phyloP scores from a whole-genome alignment of 2,329 filamentous ascomycete species.

The Fusarium brachygibbosum region DNA sequence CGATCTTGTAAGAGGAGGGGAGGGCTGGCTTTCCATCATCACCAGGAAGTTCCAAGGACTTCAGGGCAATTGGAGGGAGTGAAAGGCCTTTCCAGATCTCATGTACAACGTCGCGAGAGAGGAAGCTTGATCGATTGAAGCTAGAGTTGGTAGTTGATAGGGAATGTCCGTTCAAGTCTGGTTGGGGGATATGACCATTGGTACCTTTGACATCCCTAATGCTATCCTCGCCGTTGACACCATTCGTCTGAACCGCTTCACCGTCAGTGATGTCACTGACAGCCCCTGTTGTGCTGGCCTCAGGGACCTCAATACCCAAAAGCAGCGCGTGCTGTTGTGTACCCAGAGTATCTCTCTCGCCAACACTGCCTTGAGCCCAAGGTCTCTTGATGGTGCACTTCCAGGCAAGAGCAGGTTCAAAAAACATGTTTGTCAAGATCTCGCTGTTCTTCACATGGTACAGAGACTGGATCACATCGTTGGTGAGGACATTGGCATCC shows the following conservation, averaged over 20 bases:
- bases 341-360: slow-evolving; percentile 12
- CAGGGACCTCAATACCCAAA: slow-evolving; percentile 1
- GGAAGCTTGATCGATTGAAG: neutral
- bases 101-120: neutral
- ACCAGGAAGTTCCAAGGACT: neutral
- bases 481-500: slow-evolving; percentile 53
- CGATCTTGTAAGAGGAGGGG: slow-evolving; percentile 5
- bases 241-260: neutral
- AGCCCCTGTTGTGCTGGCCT: neutral
- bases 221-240: neutral
- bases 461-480: slow-evolving; percentile 52
- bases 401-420: slow-evolving; percentile 60
- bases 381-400: slow-evolving; percentile 60
- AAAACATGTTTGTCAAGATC: slow-evolving; percentile 55
- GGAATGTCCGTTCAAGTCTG: neutral
- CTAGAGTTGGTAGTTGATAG: neutral
- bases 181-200: neutral
- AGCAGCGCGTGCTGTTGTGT: neutral
- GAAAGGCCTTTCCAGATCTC: neutral
- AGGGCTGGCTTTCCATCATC: neutral
- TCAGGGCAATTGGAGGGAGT: neutral
- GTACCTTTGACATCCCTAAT: neutral
- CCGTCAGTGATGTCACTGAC: neutral
- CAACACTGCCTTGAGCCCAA: slow-evolving; percentile 52
- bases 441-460: slow-evolving; percentile 50